Percentiles rank a stretch among this genome's conserved stretches.
phyloP scores from a whole-genome alignment of 2,329 filamentous ascomycete species.

The Spiromastix sp. region DNA sequence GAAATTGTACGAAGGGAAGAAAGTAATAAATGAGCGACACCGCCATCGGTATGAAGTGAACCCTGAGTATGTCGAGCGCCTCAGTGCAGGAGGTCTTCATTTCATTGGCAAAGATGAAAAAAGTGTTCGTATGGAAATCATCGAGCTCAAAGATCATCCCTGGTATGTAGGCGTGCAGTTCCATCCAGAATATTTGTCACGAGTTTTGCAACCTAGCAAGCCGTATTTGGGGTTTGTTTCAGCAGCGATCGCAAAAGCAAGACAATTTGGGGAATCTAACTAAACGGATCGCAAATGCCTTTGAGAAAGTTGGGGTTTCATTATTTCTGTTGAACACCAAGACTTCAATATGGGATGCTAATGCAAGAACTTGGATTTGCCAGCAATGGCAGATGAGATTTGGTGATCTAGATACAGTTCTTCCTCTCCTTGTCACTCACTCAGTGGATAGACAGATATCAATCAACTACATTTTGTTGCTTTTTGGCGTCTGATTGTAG shows the following conservation, averaged over 20 bases:
- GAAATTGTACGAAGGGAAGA: conserved; percentile 54
- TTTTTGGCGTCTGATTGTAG: no score
- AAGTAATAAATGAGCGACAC: conserved; percentile 60
- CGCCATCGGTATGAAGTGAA: conserved; percentile 89
- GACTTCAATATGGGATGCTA: no score
- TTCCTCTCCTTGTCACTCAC: no score
- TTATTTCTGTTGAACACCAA: no score
- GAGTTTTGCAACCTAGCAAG: conserved; percentile 62
- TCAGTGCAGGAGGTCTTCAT: conserved; percentile 57
- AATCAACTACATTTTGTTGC: no score
- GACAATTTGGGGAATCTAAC: no score
- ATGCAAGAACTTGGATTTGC: no score
- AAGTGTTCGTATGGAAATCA: conserved; percentile 69
- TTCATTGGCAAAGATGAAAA: conserved; percentile 74
- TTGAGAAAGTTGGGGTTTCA: no score
- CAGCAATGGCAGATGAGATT: no score
- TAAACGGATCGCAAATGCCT: no score
- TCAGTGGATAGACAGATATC: no score
- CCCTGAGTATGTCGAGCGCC: conserved; percentile 58
- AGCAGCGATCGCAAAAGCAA: conserved; percentile 60
- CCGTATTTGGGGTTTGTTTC: conserved; percentile 80
- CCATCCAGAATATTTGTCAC: conserved; percentile 75
- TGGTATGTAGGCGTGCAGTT: conserved; percentile 82
- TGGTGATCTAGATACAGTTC: no score
- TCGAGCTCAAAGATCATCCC: conserved; percentile 73